Evolutionary conservation across 2,329 filamentous ascomycete species (phyloP), one percentile per base, ranked within the genome.

Genomic region (Alternaria sp.): DNA sequence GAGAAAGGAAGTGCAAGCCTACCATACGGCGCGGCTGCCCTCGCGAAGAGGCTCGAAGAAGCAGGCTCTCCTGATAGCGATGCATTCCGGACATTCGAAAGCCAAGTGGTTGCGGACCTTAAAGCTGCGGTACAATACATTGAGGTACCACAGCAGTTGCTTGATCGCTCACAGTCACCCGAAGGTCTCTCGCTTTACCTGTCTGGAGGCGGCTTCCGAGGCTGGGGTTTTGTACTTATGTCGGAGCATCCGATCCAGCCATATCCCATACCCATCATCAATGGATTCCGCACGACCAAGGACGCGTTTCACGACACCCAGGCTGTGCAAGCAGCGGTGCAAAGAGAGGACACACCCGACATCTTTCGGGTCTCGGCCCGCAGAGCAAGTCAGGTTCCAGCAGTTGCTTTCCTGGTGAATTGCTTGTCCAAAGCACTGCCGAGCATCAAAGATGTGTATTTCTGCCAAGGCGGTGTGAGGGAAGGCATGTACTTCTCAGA

Each of bases 141-240:
- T 5, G 79, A 84, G 6, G 80, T 91, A 1, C 88, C 94, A 0
- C 74, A 80, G 12, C 80, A 84, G 15, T 78, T 89, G 6, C 66
- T 83, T 1, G 75, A 84, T 12, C 71, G 78, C 6, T 61, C 62
- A 25, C 55, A 51, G 10, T 67, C 66, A 46, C 57, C 52, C 40
- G 61, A 71, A n/a, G 76, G 76, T 2, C 69, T 79, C 8, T 88
- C 91, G 32, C 83, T 97, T 9, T 97, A 94, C 77, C 88, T 97
- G 61, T 97, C 92, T 66, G 94, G 94, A 46, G 94, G 94, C 23
- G 94, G 94, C 0, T 97, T 97, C 76, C 86, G 94, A 36, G 94
- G 94, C 15, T 97, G 96, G 84, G 94, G 93, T 7, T 96, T 93
- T 79, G 89, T 97, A 74, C 85, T 97, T 56, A 94, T 97, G 91